These are phyloP conservation scores for Talaromyces wortmannii DNA, from an alignment of 495 filamentous ascomycete species.

Conservation along the genomic window DNA sequence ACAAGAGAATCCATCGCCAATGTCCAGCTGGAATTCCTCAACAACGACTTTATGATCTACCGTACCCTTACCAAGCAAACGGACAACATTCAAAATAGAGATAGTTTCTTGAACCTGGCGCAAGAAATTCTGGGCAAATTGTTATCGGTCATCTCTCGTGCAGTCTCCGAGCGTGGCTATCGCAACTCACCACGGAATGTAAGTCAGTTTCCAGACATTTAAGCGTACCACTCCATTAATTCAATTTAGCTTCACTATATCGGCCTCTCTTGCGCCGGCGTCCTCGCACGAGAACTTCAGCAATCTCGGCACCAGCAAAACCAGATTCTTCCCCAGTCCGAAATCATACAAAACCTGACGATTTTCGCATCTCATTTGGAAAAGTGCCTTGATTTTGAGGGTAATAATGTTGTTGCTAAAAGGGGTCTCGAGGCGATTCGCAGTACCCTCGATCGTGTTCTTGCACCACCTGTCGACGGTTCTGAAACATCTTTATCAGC, in stretches of 20 bases:
- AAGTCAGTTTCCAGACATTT: not conserved
- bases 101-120: conserved; percentile 36
- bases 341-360: conserved; percentile 54
- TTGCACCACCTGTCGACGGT: conserved; percentile 6
- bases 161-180: not conserved
- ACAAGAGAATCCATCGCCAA: not conserved
- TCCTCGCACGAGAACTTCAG: conserved; percentile 47
- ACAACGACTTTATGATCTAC: conserved; percentile 48
- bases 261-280: conserved; percentile 47
- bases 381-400: conserved; percentile 9
- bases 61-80: conserved; percentile 39
- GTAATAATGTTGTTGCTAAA: conserved; percentile 14
- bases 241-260: conserved; percentile 22
- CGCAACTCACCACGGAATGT: not conserved
- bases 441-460: conserved; percentile 18
- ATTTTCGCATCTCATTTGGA: conserved; percentile 33
- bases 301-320: not conserved
- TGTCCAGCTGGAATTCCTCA: conserved; percentile 35
- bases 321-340: conserved; percentile 27
- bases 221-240: not conserved
- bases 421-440: conserved; percentile 16
- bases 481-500: not conserved
- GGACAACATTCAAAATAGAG: conserved; percentile 19
- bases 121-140: conserved; percentile 37
- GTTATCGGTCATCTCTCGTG: conserved; percentile 16